Evolutionary conservation across 2,329 filamentous ascomycete species (phyloP).

Genomic region (Sphaerulina vaccinii): DNA sequence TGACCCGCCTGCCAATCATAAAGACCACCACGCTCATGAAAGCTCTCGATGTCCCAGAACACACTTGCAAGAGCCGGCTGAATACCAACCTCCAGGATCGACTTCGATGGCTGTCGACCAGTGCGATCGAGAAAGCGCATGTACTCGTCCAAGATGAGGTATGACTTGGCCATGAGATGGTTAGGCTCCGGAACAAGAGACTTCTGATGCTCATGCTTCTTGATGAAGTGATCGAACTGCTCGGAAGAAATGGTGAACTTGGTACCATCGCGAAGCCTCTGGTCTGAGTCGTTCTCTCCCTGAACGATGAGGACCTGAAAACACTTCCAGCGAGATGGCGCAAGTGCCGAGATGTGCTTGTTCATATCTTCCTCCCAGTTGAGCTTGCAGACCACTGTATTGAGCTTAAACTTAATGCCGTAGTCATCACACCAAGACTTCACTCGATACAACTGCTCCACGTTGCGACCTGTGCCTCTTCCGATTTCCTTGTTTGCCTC

Average conservation of each 20-base stretch:
- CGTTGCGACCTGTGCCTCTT: neutral
- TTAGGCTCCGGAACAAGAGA: constrained; percentile 45
- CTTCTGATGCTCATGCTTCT: neutral
- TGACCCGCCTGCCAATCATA: constrained; percentile 46
- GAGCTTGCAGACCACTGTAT: neutral
- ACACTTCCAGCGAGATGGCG: neutral
- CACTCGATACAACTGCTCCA: neutral
- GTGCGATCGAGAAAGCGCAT: constrained; percentile 51
- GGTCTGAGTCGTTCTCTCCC: neutral
- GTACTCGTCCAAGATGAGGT: constrained; percentile 55
- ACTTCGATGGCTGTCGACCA: constrained; percentile 29
- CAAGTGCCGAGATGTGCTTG: neutral
- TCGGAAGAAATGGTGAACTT: neutral
- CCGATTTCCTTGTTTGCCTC: constrained; percentile 44
- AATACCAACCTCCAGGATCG: constrained; percentile 51
- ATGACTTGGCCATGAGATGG: constrained; percentile 51
- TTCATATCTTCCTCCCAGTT: neutral
- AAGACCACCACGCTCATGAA: constrained; percentile 47
- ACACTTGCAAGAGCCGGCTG: constrained; percentile 46
- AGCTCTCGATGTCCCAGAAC: constrained; percentile 49
- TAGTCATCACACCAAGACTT: neutral
- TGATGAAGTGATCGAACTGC: neutral
- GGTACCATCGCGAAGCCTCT: neutral
- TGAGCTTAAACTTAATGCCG: neutral
- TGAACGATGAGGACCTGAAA: neutral